Evolutionary conservation across 805 yeast genomes (phyloP).

Genomic region (Pichia paraexigua): DNA sequence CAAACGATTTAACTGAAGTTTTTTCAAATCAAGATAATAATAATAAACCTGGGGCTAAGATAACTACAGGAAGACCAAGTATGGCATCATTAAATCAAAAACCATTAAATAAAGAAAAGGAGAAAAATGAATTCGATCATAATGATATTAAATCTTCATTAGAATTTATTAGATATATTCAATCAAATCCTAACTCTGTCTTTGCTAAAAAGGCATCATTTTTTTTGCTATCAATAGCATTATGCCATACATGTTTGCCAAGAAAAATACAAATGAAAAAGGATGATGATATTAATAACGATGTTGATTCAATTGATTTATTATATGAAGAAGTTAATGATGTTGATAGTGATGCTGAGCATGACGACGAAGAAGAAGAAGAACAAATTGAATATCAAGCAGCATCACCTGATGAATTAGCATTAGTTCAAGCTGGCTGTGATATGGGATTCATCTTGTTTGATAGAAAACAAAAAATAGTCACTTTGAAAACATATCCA

Average conservation of each 20-base stretch:
- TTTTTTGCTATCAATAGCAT: slow-evolving; percentile 71
- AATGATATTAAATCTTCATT: slow-evolving; percentile 45
- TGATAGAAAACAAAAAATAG: slow-evolving; percentile 51
- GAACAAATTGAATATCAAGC: slow-evolving; percentile 75
- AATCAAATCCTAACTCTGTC: slow-evolving; percentile 56
- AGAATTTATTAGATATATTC: slow-evolving; percentile 62
- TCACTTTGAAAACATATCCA: slow-evolving; percentile 75
- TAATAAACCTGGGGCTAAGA: slow-evolving; percentile 16
- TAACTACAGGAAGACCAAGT: slow-evolving; percentile 47
- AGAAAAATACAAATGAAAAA: slow-evolving; percentile 28
- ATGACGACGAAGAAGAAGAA: slow-evolving; percentile 24
- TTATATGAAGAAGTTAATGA: slow-evolving; percentile 13
- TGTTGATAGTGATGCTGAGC: background rate
- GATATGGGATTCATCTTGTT: slow-evolving; percentile 87
- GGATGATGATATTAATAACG: background rate
- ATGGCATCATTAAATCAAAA: slow-evolving; percentile 35
- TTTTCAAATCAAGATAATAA: slow-evolving; percentile 4
- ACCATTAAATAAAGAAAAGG: background rate
- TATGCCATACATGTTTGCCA: slow-evolving; percentile 89
- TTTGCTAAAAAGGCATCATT: slow-evolving; percentile 71
- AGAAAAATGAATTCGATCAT: slow-evolving; percentile 23
- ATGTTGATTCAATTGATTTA: slow-evolving; percentile 14
- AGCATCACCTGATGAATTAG: slow-evolving; percentile 94
- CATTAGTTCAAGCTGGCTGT: slow-evolving; percentile 88
- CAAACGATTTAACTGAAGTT: slow-evolving; percentile 9